These are phyloP conservation scores for Galerina sulciceps DNA, from an alignment of 768 basidiomycete genomes.

Conservation along the genomic window DNA sequence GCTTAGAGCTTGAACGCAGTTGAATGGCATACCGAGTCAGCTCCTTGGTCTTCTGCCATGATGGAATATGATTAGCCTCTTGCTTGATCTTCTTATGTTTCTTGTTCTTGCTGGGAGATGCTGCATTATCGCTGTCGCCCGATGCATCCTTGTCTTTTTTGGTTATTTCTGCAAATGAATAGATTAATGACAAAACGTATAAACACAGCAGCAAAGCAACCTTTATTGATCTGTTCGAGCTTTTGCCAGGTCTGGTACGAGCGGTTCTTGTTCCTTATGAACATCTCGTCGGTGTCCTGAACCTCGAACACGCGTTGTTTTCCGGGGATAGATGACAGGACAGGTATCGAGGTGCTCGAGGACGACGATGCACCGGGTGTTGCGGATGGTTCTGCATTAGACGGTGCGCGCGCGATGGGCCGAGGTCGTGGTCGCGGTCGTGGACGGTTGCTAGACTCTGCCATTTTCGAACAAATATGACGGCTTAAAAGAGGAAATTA, in stretches of 20 bases:
- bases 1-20: not conserved
- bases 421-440: conserved; percentile 64
- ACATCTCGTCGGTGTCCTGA: conserved; percentile 69
- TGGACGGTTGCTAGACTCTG: conserved; percentile 45
- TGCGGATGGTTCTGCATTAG: conserved; percentile 11
- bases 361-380: conserved; percentile 17
- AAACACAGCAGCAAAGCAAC: conserved; percentile 37
- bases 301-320: conserved; percentile 30
- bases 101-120: conserved; percentile 31
- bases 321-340: conserved; percentile 2
- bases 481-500: conserved; percentile 34
- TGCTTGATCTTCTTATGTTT: conserved; percentile 44
- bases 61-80: conserved; percentile 32
- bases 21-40: conserved; percentile 41
- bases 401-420: conserved; percentile 36
- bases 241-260: conserved; percentile 61
- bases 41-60: conserved; percentile 47
- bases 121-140: conserved; percentile 26
- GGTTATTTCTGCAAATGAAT: conserved; percentile 12
- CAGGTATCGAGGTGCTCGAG: conserved; percentile 7
- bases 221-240: conserved; percentile 58
- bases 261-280: conserved; percentile 68
- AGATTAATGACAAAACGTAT: not conserved
- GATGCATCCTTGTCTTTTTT: conserved; percentile 11
- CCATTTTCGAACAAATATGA: conserved; percentile 30